These are phyloP conservation scores for Rutstroemia sp. DNA, from an alignment of 2,329 filamentous ascomycete genomes.

Conservation along the genomic window DNA sequence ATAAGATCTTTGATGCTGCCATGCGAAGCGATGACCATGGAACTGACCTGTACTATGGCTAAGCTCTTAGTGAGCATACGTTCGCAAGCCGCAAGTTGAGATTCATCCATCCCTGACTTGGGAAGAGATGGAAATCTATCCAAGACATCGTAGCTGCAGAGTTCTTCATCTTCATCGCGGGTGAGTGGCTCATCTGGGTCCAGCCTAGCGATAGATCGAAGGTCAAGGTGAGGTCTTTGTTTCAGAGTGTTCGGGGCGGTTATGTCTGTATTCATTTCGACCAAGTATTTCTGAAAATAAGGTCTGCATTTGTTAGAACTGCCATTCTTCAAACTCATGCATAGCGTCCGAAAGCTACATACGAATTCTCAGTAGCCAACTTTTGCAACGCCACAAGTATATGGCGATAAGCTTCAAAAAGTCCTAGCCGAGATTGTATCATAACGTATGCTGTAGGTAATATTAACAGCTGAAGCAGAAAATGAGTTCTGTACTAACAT, in stretches of 20 bases:
- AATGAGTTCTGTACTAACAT: constrained; percentile 36
- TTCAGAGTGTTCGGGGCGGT: neutral
- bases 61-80: constrained; percentile 65
- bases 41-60: constrained; percentile 59
- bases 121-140: constrained; percentile 43
- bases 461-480: constrained; percentile 5
- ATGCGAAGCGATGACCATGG: neutral
- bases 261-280: constrained; percentile 13
- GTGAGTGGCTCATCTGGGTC: neutral
- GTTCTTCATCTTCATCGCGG: constrained; percentile 15
- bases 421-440: constrained; percentile 67
- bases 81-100: constrained; percentile 61
- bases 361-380: constrained; percentile 23
- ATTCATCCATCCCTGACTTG: constrained; percentile 53
- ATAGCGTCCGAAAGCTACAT: neutral
- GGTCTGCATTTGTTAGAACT: neutral
- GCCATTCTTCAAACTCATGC: neutral
- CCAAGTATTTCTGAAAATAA: constrained; percentile 3
- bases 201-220: constrained; percentile 1
- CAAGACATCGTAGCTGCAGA: constrained; percentile 46
- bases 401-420: constrained; percentile 71
- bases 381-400: constrained; percentile 65
- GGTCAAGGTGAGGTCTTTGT: constrained; percentile 9
- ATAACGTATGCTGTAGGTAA: constrained; percentile 45
- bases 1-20: neutral